These are phyloP conservation scores for Coemansia sp. DNA, from an alignment of 192 early-diverging fungal genomes.

Conservation along the genomic window DNA sequence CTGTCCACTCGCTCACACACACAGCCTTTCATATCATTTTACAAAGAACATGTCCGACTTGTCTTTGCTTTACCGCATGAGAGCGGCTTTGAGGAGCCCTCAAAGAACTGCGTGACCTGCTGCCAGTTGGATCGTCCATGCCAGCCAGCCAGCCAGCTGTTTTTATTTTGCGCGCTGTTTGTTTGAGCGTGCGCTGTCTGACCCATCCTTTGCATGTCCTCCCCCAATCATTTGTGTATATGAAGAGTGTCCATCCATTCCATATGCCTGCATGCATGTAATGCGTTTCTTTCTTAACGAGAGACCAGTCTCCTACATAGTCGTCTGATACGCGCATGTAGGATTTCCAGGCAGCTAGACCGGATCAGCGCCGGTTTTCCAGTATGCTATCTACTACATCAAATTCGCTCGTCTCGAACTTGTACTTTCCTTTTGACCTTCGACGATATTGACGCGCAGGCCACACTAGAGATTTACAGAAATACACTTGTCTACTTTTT, in stretches of 20 bases:
- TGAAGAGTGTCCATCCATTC: background rate
- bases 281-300: background rate
- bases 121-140: conserved; percentile 2
- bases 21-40: no score
- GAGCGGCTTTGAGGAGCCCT: background rate
- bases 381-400: background rate
- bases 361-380: background rate
- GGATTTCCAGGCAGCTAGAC: background rate
- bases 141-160: background rate
- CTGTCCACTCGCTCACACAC: no score
- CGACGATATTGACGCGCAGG: background rate
- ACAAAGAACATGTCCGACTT: background rate
- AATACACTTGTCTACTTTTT: background rate
- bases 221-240: background rate
- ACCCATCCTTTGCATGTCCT: background rate
- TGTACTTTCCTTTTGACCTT: background rate
- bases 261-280: background rate
- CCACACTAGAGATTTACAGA: background rate
- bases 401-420: background rate
- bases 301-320: background rate
- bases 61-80: background rate
- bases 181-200: background rate
- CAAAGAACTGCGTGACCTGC: conserved; percentile 2
- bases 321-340: background rate
- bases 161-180: background rate